Conservation (phyloP, 2,329 filamentous ascomycete species). For the Leptographium radiaticola region DNA sequence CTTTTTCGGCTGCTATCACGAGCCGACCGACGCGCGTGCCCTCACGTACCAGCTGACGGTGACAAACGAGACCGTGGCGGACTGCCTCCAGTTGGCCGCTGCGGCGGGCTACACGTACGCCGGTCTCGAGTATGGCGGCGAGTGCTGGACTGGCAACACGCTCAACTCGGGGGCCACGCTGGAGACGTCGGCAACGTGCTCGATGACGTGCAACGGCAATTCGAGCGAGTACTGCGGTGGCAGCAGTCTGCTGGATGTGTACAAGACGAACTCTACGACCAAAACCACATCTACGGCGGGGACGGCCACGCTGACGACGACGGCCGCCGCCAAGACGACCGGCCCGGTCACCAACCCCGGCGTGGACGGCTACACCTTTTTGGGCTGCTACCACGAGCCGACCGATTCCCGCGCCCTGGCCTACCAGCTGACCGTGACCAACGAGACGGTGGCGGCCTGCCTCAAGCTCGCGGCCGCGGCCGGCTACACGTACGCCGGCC, state of each 20-base stretch:
- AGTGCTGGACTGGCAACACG: constrained; percentile 36
- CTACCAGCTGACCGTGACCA: constrained; percentile 6
- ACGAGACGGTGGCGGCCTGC: constrained; percentile 14
- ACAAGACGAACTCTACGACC: neutral
- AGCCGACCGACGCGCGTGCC: constrained; percentile 36
- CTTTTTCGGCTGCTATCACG: constrained; percentile 45
- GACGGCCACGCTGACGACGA: neutral
- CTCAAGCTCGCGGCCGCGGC: constrained; percentile 5
- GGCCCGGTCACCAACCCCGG: constrained; percentile 21
- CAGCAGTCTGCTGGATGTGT: constrained; percentile 8
- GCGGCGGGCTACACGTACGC: constrained; percentile 27
- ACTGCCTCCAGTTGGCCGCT: constrained; percentile 32
- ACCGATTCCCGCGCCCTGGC: constrained; percentile 11
- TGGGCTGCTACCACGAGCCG: constrained; percentile 22
- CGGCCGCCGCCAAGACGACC: neutral
- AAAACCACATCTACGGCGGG: neutral
- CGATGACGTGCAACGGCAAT: constrained; percentile 8
- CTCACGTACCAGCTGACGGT: constrained; percentile 34
- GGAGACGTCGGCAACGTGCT: constrained; percentile 4
- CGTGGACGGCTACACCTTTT: constrained; percentile 15
- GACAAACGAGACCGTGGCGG: constrained; percentile 13
- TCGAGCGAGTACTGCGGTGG: constrained; percentile 9
- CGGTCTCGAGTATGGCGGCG: constrained; percentile 34
- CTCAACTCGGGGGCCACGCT: constrained; percentile 4
- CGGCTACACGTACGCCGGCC: constrained; percentile 33